These are phyloP conservation scores for Thermoascus crustaceus DNA, from an alignment of 2,329 filamentous ascomycete species.

Conservation along the genomic window DNA sequence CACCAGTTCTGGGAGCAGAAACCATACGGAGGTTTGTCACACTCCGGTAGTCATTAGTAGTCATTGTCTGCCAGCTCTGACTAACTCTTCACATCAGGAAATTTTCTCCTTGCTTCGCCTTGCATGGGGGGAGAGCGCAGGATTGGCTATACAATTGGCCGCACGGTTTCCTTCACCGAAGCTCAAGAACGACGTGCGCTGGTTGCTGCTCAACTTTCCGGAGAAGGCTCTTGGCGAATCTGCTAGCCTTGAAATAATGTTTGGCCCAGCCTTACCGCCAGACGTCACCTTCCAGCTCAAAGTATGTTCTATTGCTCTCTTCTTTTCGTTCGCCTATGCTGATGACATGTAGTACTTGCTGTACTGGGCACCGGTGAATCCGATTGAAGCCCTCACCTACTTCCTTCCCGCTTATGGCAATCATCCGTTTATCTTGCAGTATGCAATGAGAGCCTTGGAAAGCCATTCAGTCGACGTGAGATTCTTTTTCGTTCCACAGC, in stretches of 20 bases:
- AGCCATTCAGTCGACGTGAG: conserved; percentile 93
- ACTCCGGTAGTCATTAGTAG: neutral
- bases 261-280: conserved; percentile 65
- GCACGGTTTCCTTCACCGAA: conserved; percentile 69
- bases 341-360: conserved; percentile 61
- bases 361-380: conserved; percentile 88
- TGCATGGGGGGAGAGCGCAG: conserved; percentile 79
- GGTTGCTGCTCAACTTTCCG: conserved; percentile 71
- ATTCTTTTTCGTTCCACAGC: conserved; percentile 98
- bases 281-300: conserved; percentile 82
- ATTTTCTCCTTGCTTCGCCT: conserved; percentile 62
- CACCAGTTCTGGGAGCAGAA: conserved; percentile 36
- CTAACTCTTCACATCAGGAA: conserved; percentile 33
- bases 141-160: conserved; percentile 77
- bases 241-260: conserved; percentile 71
- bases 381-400: conserved; percentile 84
- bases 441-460: conserved; percentile 90
- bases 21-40: conserved; percentile 30
- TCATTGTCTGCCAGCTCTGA: neutral
- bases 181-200: conserved; percentile 67
- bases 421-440: conserved; percentile 89
- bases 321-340: conserved; percentile 12
- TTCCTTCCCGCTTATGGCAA: conserved; percentile 87
- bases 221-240: conserved; percentile 74
- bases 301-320: conserved; percentile 36